phyloP scores from a whole-genome alignment of 2,329 filamentous ascomycete species.

The Paecilomyces sp. region DNA sequence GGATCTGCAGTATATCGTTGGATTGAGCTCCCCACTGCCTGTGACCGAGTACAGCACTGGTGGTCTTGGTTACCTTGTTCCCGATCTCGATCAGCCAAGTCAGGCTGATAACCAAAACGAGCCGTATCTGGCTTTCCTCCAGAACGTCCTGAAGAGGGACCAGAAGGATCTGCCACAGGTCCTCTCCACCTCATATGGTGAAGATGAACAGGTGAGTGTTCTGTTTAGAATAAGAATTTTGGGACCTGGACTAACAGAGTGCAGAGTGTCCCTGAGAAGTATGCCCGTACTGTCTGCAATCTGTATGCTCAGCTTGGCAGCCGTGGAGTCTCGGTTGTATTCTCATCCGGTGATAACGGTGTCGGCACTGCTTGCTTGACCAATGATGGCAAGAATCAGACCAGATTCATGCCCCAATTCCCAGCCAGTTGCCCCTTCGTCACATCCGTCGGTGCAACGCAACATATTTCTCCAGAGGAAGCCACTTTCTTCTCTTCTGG shows the following conservation, averaged over 20 bases:
- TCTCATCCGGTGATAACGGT: constrained; percentile 44
- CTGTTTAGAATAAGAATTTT: neutral
- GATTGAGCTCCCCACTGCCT: constrained; percentile 36
- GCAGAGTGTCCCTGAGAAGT: constrained; percentile 26
- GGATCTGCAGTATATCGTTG: constrained; percentile 44
- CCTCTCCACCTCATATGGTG: constrained; percentile 34
- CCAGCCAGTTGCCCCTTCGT: constrained; percentile 32
- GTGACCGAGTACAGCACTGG: constrained; percentile 43
- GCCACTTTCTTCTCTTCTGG: constrained; percentile 35
- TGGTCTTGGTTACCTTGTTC: constrained; percentile 39
- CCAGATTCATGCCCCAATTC: constrained; percentile 37
- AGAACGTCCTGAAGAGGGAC: constrained; percentile 22
- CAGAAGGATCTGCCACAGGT: constrained; percentile 27
- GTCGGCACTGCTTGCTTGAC: constrained; percentile 30
- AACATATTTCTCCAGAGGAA: constrained; percentile 26
- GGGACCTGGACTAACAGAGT: neutral
- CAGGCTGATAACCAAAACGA: constrained; percentile 39
- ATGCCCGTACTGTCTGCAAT: constrained; percentile 34
- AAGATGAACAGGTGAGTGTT: constrained; percentile 29
- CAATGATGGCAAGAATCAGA: constrained; percentile 27
- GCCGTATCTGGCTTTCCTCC: constrained; percentile 33
- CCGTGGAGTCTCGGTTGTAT: constrained; percentile 42
- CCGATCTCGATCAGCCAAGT: constrained; percentile 41
- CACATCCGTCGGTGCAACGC: constrained; percentile 38
- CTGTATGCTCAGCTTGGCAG: constrained; percentile 44